Evolutionary conservation across 2,329 filamentous ascomycete genomes (phyloP), one percentile per base, ranked within the genome.

Genomic region (Orbilia ellipsospora): DNA sequence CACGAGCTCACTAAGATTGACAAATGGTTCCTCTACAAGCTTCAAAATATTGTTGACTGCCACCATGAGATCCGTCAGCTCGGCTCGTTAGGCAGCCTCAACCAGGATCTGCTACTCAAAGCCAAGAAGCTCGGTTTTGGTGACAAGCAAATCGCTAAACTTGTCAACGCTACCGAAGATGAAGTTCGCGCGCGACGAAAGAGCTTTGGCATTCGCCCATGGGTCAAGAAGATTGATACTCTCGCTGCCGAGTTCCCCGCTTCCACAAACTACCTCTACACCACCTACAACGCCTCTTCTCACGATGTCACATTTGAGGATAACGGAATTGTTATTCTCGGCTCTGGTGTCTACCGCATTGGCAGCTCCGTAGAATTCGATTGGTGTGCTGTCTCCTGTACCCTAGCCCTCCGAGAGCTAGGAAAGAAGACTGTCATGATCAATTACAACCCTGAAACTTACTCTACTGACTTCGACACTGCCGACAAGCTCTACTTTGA

Each of bases 371-470:
- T 99, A 62, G 95, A 99, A 84, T 99, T 99, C 82, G 94, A 99
- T 84, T 98, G 94, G 94, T 98, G 94, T 82, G 93, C 94, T 78
- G 93, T 97, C 77, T 95, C 93, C 81, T 92, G 93, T 78, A 94
- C 93, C 10, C 87, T 92, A 77, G 92, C 93, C 50, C 87, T 98
- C 77, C 89, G 90, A 80, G 86, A 90, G 76, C 92, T 96, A 86
- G 94, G 93, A 79, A 91, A 97, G 86, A 97, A 97, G 89, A 98
- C 95, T 31, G 89, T 97, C 70, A 96, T 98, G 92, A 95, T 99
- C 81, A 98, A 98, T 81, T 91, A 89, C 80, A 94, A 95, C 80
- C 92, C 92, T 0, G 92, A 97, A 80, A 97, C 93, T 0, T 89
- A 88, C 73, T 85, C 82, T 65, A 97, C 94, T 0, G 95, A 98